Percentiles rank a stretch among this genome's conserved stretches.
These are phyloP conservation scores for Vaccinium macrocarpon DNA, from an alignment of 148 eudicot genomes.

Conservation along the genomic window DNA sequence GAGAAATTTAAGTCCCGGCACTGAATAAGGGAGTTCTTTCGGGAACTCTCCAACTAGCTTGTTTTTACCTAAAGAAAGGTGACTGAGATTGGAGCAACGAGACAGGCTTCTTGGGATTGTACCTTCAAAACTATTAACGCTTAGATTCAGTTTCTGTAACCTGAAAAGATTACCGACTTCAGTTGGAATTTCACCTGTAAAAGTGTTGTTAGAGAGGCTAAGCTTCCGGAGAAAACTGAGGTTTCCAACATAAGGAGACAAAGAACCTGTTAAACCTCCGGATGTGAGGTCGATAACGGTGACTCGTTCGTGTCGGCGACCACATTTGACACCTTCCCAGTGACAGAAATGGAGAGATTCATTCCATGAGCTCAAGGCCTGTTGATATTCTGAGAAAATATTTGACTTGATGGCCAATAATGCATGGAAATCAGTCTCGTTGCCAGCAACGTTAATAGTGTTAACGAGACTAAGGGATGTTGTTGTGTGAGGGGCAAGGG, in stretches of 20 bases:
- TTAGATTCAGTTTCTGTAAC: neutral
- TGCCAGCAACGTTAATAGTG: too few relatives aligned
- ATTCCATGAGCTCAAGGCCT: too few relatives aligned
- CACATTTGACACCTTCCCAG: neutral
- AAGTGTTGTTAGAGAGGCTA: neutral
- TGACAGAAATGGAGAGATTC: neutral
- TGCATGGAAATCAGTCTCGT: too few relatives aligned
- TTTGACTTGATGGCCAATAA: too few relatives aligned
- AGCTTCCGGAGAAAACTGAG: neutral
- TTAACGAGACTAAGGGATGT: too few relatives aligned
- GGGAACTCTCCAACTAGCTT: neutral
- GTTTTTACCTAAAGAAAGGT: rapidly evolving
- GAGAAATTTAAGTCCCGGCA: neutral
- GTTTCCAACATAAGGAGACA: neutral
- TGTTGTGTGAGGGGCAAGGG: neutral
- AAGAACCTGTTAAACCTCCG: neutral
- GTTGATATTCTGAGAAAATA: too few relatives aligned
- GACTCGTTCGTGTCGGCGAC: neutral
- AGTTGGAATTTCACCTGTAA: neutral
- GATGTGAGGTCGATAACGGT: neutral
- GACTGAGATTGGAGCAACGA: neutral
- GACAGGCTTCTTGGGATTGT: neutral
- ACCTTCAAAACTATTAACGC: neutral
- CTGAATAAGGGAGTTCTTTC: neutral
- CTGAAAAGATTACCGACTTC: neutral